Evolutionary conservation across 768 basidiomycete species (phyloP), one percentile per base, ranked within the genome.

Genomic region (Pholiota microspora): DNA sequence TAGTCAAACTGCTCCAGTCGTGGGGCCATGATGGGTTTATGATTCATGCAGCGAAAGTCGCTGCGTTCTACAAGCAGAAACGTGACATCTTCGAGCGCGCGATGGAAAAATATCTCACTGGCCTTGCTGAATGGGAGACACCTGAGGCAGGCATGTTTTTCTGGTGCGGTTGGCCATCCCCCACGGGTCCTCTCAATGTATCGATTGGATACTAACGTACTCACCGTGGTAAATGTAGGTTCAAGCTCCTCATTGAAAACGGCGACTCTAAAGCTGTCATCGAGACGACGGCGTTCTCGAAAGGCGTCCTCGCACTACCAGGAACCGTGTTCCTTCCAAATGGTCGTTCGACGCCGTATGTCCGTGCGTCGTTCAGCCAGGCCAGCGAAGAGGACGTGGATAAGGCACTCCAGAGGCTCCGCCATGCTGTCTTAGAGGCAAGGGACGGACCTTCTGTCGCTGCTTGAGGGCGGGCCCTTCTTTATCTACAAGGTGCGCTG

Each of bases 141-240:
- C 91, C 90, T 7, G 84, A 86, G 61, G 83, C 89, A 21, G 89
- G 91, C 58, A 90, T 95, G 90, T 95, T 96, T 76, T 85, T 92
- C 67, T 95, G 91, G 89, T 86, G 35, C 23, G 83, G 74, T 64
- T 42, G 18, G 16, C 9, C 15, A n/a, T 21, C 36, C 60, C 63
- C 38, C 51, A 64, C 12, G 15, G 13, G 18, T 38, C 44, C 34
- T 12, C 27, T 23, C 35, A 38, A 35, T 23, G 16, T 45, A 24
- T 47, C 42, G 34, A 45, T 49, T 42, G 18, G n/a, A 38, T 42
- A 25, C 45, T 50, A 44, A 51, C 32, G 8, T 13, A 28, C 29
- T 23, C 16, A 42, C 21, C 40, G 6, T 21, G 21, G 3, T 18
- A 21, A 23, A 21, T 16, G n/a, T 42, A 90, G 88, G 88, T 89